Evolutionary conservation across 805 yeast species (phyloP), one percentile per base, ranked within the genome.

Genomic region (Metschnikowia koreensis): DNA sequence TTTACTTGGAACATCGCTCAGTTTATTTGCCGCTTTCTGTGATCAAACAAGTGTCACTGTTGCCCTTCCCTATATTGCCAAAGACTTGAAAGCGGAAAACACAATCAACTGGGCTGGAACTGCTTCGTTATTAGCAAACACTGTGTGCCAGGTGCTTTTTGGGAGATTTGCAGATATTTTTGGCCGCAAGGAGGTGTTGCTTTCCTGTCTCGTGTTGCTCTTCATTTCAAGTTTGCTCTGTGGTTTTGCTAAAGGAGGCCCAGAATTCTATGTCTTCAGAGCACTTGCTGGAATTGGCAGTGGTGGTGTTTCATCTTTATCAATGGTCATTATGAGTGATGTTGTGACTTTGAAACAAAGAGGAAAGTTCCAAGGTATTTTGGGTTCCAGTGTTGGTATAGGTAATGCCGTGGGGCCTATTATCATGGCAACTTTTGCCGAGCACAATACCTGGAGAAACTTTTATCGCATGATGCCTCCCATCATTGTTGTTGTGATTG

Each of bases 91-190:
- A 44, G 80, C 82, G 1, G 68, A 71, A 40, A 66, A 66, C 16
- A 74, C 82, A 1, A 79, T 81, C 41, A 74, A 81, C 44, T 87
- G 93, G 92, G 85, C 87, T 2, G 90, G 91, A 3, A 82, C 91
- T 0, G 80, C 88, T 0, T 83, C 85, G 49, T 70, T 88, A 33
- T 68, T 88, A 29, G 84, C 92, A 1, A 82, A 81, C 54, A 80
- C 89, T 3, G 87, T 88, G 1, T 84, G 86, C 65, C 92, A 86
- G 66, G 92, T 90, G 0, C 64, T 87, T 27, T 84, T 82, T 50
- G 94, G 93, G 5, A 80, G 85, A 52, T 69, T 86, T 33, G 79
- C 87, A 41, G 93, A 88, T 57, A 79, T 87, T 22, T 71, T 78
- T 55, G 87, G 87, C 7, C 67, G 87, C 46, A 75, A 76, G 49